A percentile compares a stretch with the other conserved stretches of the same genome.
These are phyloP conservation scores for Colletotrichum acutatum DNA, from an alignment of 2,329 filamentous ascomycete genomes.

Conservation along the genomic window DNA sequence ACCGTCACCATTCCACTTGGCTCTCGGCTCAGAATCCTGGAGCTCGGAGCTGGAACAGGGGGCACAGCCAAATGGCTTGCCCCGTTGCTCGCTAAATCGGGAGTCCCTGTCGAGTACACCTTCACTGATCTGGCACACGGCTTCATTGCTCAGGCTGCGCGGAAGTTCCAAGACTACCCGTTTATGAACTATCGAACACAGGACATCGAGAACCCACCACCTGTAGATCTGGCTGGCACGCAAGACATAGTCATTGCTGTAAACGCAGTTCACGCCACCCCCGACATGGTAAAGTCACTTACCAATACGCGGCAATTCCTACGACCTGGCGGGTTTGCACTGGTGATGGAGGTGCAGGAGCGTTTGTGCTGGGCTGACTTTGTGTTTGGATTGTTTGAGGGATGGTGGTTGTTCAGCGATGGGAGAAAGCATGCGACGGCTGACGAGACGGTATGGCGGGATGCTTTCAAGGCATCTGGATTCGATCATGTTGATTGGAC, in stretches of 20 bases:
- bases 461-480: constrained; percentile 25
- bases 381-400: constrained; percentile 49
- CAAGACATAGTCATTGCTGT: constrained; percentile 47
- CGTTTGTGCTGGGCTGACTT: constrained; percentile 45
- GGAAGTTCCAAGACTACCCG: constrained; percentile 33
- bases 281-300: constrained; percentile 34
- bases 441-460: constrained; percentile 11
- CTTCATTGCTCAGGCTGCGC: constrained; percentile 43
- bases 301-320: constrained; percentile 41
- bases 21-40: neutral
- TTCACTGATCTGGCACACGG: constrained; percentile 52
- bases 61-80: constrained; percentile 32
- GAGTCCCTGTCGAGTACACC: constrained; percentile 48
- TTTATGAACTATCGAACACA: constrained; percentile 23
- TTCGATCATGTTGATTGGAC: constrained; percentile 39
- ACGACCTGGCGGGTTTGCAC: constrained; percentile 46
- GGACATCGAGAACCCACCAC: constrained; percentile 14
- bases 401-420: constrained; percentile 52
- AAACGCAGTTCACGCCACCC: constrained; percentile 49
- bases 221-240: constrained; percentile 38
- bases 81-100: constrained; percentile 40
- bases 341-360: constrained; percentile 48
- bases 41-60: constrained; percentile 16
- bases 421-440: constrained; percentile 37
- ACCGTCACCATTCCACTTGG: neutral